These are phyloP conservation scores for Wickerhamiella cacticola DNA, from an alignment of 805 yeast species.

Conservation along the genomic window DNA sequence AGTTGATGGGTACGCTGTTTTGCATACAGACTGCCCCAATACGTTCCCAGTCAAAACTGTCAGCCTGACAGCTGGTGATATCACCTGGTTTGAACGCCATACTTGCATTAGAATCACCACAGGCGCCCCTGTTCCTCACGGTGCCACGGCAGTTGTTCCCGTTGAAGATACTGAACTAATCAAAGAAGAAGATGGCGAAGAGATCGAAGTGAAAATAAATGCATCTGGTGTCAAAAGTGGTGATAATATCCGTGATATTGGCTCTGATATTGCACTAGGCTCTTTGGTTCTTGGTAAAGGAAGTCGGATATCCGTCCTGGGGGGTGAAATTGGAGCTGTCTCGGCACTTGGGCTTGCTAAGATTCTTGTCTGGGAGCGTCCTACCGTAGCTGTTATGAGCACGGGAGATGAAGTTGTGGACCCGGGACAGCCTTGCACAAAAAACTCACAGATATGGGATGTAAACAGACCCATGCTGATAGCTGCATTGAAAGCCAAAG, in stretches of 20 bases:
- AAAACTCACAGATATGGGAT: slow-evolving; percentile 39
- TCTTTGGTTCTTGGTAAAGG: slow-evolving; percentile 31
- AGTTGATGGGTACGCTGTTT: slow-evolving; percentile 46
- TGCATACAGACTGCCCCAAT: slow-evolving; percentile 37
- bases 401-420: slow-evolving; percentile 43
- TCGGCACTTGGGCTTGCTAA: slow-evolving; percentile 36
- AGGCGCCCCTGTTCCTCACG: slow-evolving; percentile 46
- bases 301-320: slow-evolving; percentile 31
- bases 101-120: slow-evolving; percentile 40
- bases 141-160: slow-evolving; percentile 42
- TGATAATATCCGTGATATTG: slow-evolving; percentile 39
- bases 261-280: slow-evolving; percentile 38
- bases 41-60: slow-evolving; percentile 26
- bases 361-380: slow-evolving; percentile 34
- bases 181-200: slow-evolving; percentile 34
- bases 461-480: slow-evolving; percentile 39
- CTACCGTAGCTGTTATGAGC: slow-evolving; percentile 37
- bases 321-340: slow-evolving; percentile 41
- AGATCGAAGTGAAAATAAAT: slow-evolving; percentile 32
- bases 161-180: slow-evolving; percentile 40
- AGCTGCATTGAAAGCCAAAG: slow-evolving; percentile 29
- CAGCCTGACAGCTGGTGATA: slow-evolving; percentile 21
- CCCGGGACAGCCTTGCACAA: slow-evolving; percentile 19
- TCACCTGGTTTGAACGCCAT: slow-evolving; percentile 29
- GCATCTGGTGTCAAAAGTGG: slow-evolving; percentile 32